Base-by-base conservation (phyloP, 805 yeast genomes). In the Lachancea thermotolerans region DNA sequence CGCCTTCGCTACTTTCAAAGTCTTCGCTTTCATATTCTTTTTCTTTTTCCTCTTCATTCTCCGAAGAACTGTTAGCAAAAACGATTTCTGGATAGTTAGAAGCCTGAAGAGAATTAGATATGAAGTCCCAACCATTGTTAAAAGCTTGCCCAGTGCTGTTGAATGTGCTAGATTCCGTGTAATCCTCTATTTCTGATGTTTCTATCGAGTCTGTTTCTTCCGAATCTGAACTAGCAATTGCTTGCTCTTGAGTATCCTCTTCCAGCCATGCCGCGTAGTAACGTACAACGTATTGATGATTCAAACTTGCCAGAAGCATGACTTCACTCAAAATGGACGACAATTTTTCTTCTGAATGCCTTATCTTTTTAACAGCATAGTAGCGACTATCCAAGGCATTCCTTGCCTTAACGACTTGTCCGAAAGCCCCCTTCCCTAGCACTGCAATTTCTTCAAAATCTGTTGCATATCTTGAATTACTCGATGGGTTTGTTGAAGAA, bases 241-340 rank as follows among this genome's bases (percentile, higher is more conserved):
- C 63, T n/a, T 65, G 71, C 29, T 62, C 68, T 14, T 54, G 59
- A 28, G 55, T 49, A 27, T 81, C 82, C 45, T 87, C 95, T 59
- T 90, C 97, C 4, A 91, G 76, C 99, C 99, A 93, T 0, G 97
- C 96, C 2, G 97, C 95, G 65, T 86, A 93, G 65, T 93, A 93
- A 46, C 99, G 70, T 3, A 93, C 99, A 35, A 93, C 96, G 62
- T 88, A 91, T 60, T 90, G 97, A 59, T 93, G 97, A 55, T 90
- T 91, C 43, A 93, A 71, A 49, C 98, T 73, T 2, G 98, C 95
- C 53, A 93, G 73, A 10, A 95, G 74, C 77, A 90, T 81, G 0
- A 93, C 99, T 58, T 93, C 99, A 49, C 85, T 88, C 46, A 93
- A 68, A 48, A 93, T 83, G 4, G 84, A 78, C 18, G 95, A 81